Conservation (phyloP, 345 rosid species). For the Noccaea caerulescens region DNA sequence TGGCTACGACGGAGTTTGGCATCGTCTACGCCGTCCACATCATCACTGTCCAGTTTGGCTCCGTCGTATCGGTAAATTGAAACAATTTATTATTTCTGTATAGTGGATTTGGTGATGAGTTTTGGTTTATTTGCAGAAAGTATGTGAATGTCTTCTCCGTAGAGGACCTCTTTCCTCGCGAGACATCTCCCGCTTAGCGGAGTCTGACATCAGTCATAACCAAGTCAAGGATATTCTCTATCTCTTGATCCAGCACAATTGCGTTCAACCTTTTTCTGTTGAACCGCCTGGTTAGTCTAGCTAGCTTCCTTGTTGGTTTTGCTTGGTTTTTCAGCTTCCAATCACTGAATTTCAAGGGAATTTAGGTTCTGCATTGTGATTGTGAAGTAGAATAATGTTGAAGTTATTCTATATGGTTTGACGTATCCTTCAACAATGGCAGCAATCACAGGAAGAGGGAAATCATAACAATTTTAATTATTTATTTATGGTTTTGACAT, state of each 20-base stretch:
- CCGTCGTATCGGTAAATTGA: slow-evolving; percentile 66
- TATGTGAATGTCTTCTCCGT: slow-evolving; percentile 79
- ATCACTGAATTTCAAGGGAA: background rate
- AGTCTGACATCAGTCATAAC: slow-evolving; percentile 45
- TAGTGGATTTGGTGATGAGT: background rate
- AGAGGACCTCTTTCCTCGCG: slow-evolving; percentile 60
- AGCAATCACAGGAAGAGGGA: slow-evolving; percentile 7
- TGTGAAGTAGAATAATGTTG: background rate
- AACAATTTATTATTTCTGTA: background rate
- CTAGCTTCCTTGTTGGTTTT: background rate
- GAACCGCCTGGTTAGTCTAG: slow-evolving; percentile 52
- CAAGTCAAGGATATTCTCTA: slow-evolving; percentile 69
- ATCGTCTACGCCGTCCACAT: slow-evolving; percentile 71
- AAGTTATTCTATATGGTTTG: too few species aligned
- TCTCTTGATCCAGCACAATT: slow-evolving; percentile 83
- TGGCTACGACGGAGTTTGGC: slow-evolving; percentile 59
- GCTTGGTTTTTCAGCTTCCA: background rate
- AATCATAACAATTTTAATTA: background rate
- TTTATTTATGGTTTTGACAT: background rate
- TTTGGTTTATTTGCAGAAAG: slow-evolving; percentile 57
- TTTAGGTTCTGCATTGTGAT: background rate
- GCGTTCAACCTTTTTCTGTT: slow-evolving; percentile 70
- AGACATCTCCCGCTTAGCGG: slow-evolving; percentile 51
- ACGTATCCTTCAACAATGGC: background rate
- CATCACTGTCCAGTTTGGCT: slow-evolving; percentile 76